A percentile compares a stretch with the other conserved stretches of the same genome.
These are phyloP conservation scores for Spergularia azorica DNA, from an alignment of 179 eudicot species.

Conservation along the genomic window DNA sequence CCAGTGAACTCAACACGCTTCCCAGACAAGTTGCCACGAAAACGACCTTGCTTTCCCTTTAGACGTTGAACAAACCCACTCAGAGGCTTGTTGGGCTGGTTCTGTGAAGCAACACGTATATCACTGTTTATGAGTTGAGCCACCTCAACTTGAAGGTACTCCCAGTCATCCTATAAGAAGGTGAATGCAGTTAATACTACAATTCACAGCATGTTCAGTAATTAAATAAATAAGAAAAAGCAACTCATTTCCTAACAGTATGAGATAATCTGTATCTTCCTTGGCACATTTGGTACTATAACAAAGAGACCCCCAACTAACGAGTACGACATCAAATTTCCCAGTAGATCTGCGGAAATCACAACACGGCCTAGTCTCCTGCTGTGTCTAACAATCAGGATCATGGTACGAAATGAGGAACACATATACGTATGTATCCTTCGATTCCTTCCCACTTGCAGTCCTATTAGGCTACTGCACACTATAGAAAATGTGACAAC, in stretches of 20 bases:
- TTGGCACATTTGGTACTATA: background rate
- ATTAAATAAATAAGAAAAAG: too few species aligned
- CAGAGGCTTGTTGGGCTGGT: slow-evolving; percentile 45
- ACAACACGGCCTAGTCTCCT: background rate
- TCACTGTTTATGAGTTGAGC: slow-evolving; percentile 94
- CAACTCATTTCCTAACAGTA: background rate
- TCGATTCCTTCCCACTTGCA: background rate
- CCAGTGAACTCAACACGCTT: slow-evolving; percentile 99
- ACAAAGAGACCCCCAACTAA: background rate
- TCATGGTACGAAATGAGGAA: background rate
- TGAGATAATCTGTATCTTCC: background rate
- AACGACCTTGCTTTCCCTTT: slow-evolving; percentile 98
- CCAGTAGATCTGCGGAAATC: background rate
- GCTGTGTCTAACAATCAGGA: background rate
- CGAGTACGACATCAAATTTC: background rate
- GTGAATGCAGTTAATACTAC: too few species aligned
- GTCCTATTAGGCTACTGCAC: background rate
- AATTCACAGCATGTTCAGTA: background rate
- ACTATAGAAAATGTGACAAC: background rate
- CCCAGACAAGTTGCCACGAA: slow-evolving; percentile 91
- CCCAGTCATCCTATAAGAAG: slow-evolving; percentile 59
- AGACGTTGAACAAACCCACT: slow-evolving; percentile 93
- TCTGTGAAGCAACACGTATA: slow-evolving; percentile 51
- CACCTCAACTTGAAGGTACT: slow-evolving; percentile 73
- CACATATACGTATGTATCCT: background rate